phyloP scores from a whole-genome alignment of 1,284 basidiomycete species.

The Meira nashicola region DNA sequence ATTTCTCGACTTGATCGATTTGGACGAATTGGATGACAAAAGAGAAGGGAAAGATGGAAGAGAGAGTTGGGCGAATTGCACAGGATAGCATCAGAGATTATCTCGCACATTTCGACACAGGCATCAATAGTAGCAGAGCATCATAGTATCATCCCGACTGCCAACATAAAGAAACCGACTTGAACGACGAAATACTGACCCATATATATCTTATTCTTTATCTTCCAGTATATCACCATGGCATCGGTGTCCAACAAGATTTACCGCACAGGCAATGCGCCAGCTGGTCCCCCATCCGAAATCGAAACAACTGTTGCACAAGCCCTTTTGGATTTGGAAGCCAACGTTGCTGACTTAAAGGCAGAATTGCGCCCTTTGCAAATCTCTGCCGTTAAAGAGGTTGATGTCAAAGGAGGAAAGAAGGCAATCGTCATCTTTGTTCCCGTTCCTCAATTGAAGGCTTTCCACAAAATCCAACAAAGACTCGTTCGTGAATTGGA shows the following conservation, averaged over 20 bases:
- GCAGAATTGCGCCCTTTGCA: constrained; percentile 86
- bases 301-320: constrained; percentile 89
- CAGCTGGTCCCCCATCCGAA: constrained; percentile 80
- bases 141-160: not conserved
- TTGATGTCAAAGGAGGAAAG: constrained; percentile 93
- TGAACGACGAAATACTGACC: no score
- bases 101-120: not conserved
- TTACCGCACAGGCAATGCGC: constrained; percentile 87
- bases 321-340: constrained; percentile 94
- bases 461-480: constrained; percentile 96
- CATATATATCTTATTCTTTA: no score
- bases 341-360: constrained; percentile 97
- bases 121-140: not conserved
- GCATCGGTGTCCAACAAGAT: constrained; percentile 65
- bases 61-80: no score
- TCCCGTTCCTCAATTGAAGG: constrained; percentile 94
- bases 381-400: constrained; percentile 95
- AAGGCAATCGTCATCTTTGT: constrained; percentile 99
- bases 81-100: not conserved
- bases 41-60: no score
- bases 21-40: no score
- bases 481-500: constrained; percentile 97
- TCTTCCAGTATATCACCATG: constrained; percentile 27
- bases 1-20: no score
- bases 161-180: no score